Base-by-base conservation (phyloP, 2,329 filamentous ascomycete species). In the Arthrobotrys sphaeroides region DNA sequence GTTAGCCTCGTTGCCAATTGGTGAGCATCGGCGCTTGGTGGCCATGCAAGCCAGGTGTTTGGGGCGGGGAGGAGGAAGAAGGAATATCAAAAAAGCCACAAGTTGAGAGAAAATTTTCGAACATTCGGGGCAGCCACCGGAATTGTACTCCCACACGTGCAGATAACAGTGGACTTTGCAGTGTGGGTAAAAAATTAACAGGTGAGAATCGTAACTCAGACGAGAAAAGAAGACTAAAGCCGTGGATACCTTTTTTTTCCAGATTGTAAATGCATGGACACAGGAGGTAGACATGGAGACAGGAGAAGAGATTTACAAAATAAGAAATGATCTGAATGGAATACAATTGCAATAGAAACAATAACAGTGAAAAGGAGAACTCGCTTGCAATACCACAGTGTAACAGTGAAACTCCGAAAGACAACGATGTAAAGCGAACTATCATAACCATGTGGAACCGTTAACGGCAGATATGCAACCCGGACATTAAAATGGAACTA, bases 251-350 rank as follows among this genome's bases (percentile, higher is more conserved):
- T 55, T 36, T 33, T 38, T 68, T 68, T 57, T 40, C 45, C 47
- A 28, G 45, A 36, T 38, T 62, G 38, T 49, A 40, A 67, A 68
- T 69, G 72, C 72, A 69, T 67, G 31, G 33, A 69, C 57, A 49
- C 53, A 60, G 28, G 16, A 53, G 53, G 51, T 62, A 70, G 57
- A 61, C 65, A 45, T 38, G 51, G 24, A 55, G 31, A 2, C 28
- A 47, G 43, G 33, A 74, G 33, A 62, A 65, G 62, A 74, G 57
- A 75, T 65, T 65, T 75, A 69, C 64, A 75, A 51, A 75, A 75
- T 53, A 68, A 74, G 70, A 74, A 75, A 75, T 49, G 57, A 60
- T 69, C 24, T 26, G 72, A 64, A 60, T 45, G 22, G 22, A 67
- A 53, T 4, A 38, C 31, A 28, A 64, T 28, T 47, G 57, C 31